A percentile compares a stretch with the other conserved stretches of the same genome.
Evolutionary conservation across 208 protist genomes (phyloP).

Genomic region (Wallacemonas sp.): DNA sequence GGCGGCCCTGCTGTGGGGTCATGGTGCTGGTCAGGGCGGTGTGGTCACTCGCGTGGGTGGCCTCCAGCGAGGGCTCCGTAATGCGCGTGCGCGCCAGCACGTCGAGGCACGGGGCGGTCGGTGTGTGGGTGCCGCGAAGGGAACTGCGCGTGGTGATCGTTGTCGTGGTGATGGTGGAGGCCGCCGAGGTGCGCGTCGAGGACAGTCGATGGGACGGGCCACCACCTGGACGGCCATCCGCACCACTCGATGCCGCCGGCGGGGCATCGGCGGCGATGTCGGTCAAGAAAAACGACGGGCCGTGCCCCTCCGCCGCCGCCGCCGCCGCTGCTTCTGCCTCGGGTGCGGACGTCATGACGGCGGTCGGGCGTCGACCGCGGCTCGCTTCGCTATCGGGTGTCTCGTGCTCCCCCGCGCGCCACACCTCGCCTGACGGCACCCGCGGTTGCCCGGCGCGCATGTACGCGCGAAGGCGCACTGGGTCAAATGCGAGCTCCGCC

Average conservation of each 20-base stretch:
- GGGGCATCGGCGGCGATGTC: background rate
- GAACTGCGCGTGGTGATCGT: background rate
- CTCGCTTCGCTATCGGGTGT: background rate
- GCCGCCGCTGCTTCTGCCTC: too few relatives aligned
- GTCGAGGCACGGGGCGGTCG: background rate
- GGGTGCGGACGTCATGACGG: too few relatives aligned
- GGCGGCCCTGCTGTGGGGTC: too few relatives aligned
- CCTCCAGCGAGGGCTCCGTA: too few relatives aligned
- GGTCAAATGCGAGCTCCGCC: conserved; percentile 39
- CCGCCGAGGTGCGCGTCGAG: background rate
- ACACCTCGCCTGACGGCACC: too few relatives aligned
- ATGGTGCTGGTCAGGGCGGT: too few relatives aligned
- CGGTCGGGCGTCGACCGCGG: background rate
- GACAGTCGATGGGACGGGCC: background rate
- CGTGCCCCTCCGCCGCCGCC: too few relatives aligned
- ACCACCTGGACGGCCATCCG: background rate
- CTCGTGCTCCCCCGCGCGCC: background rate
- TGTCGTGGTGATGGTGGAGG: background rate
- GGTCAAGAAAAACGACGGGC: conserved; percentile 9
- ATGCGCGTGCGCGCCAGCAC: background rate
- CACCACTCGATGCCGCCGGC: too few relatives aligned
- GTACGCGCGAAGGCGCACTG: background rate
- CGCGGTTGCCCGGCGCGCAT: background rate
- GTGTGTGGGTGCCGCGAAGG: background rate
- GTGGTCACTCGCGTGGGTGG: too few relatives aligned